Base-by-base conservation (phyloP, 148 eudicot species). In the Linanthus parryae region DNA sequence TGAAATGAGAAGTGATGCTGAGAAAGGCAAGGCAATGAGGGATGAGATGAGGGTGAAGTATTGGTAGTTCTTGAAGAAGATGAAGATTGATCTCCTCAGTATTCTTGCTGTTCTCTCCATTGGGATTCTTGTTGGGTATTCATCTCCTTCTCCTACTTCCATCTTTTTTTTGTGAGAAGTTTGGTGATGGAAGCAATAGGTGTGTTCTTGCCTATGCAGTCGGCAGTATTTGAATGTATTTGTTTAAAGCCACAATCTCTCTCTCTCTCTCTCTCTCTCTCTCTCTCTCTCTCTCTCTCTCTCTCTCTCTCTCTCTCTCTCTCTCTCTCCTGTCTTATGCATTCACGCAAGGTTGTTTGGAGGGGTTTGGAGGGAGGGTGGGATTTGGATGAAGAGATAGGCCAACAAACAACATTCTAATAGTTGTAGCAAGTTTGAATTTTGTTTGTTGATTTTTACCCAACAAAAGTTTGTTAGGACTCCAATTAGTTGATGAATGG, bases 281-380 rank as follows among this genome's bases (percentile, higher is more conserved):
- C n/a, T n/a, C n/a, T n/a, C n/a, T n/a, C n/a, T n/a, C n/a, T n/a
- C n/a, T n/a, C n/a, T n/a, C n/a, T n/a, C n/a, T n/a, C n/a, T n/a
- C n/a, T n/a, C n/a, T n/a, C n/a, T 39, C 17, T 54, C 37, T 47
- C 29, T 57, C 9, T 53, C 4, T 19, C 19, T 29, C 37, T 58
- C 22, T 54, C 28, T 34, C 14, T 56, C 37, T 49, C 23, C 66
- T n/a, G n/a, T n/a, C n/a, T n/a, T n/a, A n/a, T n/a, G n/a, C n/a
- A n/a, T n/a, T n/a, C n/a, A n/a, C n/a, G n/a, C n/a, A n/a, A n/a
- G 79, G 81, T 63, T 28, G 76, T 80, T 78, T 67, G 65, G 78
- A 54, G 46, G 68, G 60, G 48, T 57, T 57, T 62, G 62, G 71
- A 58, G 71, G 67, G 59, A 66, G 73, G 61, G 60, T 46, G n/a